Evolutionary conservation across 75 land plant species (phyloP), one percentile per base, ranked within the genome.

Genomic region (Sequoiadendron giganteum): DNA sequence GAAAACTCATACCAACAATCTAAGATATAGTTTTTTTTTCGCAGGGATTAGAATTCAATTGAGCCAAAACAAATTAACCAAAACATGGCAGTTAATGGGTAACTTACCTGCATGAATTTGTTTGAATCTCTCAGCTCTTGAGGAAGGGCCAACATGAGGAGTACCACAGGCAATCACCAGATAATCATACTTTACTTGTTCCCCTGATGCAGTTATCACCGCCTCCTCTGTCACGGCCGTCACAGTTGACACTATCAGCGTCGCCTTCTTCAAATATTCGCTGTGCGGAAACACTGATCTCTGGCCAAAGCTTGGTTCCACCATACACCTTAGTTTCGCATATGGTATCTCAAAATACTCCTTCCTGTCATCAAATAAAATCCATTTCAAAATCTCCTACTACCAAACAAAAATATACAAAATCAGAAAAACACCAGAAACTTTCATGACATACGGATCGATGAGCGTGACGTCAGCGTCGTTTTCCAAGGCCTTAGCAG

Each of bases 321-420:
- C 99, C 83, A 87, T 90, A 11, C 90, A 87, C 56, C 99, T 92
- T 90, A 95, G 84, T 48, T 43, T 85, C 49, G 95, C 94, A 90
- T 93, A 97, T 32, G 97, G 86, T 25, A 97, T 89, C 86, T 95
- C 97, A 83, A 90, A 91, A 82, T 93, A 95, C 49, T 97, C 99
- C 90, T 95, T 97, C 87, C 98, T 96, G 89, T 54, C 7, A 47
- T 45, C n/a, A n/a, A 81, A 45, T 61, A 2, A 40, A 52, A 52
- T 3, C 14, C 55, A 14, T 52, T 52, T 52, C 16, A 52, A 52
- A 2, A 0, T 2, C 52, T 49, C 16, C 52, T 52, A 2, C 55
- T 13, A 52, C 1, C 0, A 13, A 1, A 52, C 16, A 52, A 52
- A 2, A 13, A 13, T 13, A 0, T 2, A 52, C 0, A 13, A 14